Evolutionary conservation across 495 filamentous ascomycete genomes (phyloP), one percentile per base, ranked within the genome.

Genomic region (Daldinia loculata): DNA sequence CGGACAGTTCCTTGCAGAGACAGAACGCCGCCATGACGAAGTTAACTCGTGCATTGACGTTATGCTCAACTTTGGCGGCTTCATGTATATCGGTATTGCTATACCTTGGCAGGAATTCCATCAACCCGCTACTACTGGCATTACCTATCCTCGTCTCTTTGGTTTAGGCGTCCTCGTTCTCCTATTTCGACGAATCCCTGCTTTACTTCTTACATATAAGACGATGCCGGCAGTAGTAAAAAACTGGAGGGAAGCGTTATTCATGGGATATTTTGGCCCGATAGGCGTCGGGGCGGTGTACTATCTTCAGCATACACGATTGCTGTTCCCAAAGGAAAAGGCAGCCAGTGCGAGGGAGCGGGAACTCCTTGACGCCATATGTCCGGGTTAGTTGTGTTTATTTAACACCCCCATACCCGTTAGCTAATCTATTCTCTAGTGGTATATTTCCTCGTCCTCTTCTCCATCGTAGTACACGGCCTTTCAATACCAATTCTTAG

Each of bases 251-350:
- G 78, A 95, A 63, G 92, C 92, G 3, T 76, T 90, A 5, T 94
- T 95, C 67, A 91, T 93, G 60, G 94, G 93, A 11, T 95, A 95
- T 79, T 97, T 97, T 75, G 93, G 93, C 2, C 94, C 93, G 4
- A 95, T 97, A 65, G 94, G 94, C 19, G 92, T 95, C 24, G 90
- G 90, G 32, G 92, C 93, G 2, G 84, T 96, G 36, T 96, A 95
- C 80, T 97, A 97, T 77, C 85, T 95, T 12, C 84, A 88, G 70
- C 86, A 88, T 72, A 82, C 87, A 0, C 83, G 84, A 27, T 76
- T 85, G 59, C 77, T 89, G 24, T 86, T 88, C 61, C 85, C 85
- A 4, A 77, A 82, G 36, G 81, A 80, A 6, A 81, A 83, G 8
- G 56, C 81, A 27, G 86, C 83, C n/a, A 86, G 87, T 69, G 66